Evolutionary conservation across 2,329 filamentous ascomycete genomes (phyloP), one percentile per base, ranked within the genome.

Genomic region (Stachybotrys elegans): DNA sequence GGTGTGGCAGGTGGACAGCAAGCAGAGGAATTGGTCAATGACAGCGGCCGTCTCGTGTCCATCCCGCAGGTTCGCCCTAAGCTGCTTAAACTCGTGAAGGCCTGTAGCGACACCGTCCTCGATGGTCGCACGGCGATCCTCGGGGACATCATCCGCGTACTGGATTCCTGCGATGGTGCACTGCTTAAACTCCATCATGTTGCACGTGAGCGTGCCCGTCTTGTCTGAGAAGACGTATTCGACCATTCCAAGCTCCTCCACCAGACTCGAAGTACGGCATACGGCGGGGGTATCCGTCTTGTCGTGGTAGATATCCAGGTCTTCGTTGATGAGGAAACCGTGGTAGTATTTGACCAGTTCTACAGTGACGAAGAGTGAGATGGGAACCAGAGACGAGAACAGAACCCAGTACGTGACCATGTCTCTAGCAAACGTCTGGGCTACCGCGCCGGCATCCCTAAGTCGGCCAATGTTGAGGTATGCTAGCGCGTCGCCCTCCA

Each of bases 171-270:
- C 88, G 59, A 98, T 97, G 1, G 87, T 86, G 58, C 88, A 94
- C 65, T 97, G 90, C 61, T 90, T 90, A 66, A 97, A 98, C 65
- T 97, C 92, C 93, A 98, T 97, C 76, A 89, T 84, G 61, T 97
- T 97, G 69, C 91, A 95, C n/a, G 92, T 97, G 57, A 97, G 72
- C 4, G 92, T 97, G 35, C 92, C 92, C 2, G 92, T 97, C 72
- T 97, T 97, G 72, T 97, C 92, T 0, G 90, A 96, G 64, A 98
- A 98, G 51, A 98, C 93, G 58, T 94, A 98, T 60, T 97, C 93
- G 36, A 98, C 94, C 78, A 97, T 95, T 44, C 93, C 93, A 36
- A 98, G 71, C 60, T 98, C 94, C 68, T 98, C 93, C 11, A 98
- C 93, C 60, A 98, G 73, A 53, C 91, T 96, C 3, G 92, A 97